phyloP scores from a whole-genome alignment of 148 eudicot genomes.

The Amaranthus palmeri region DNA sequence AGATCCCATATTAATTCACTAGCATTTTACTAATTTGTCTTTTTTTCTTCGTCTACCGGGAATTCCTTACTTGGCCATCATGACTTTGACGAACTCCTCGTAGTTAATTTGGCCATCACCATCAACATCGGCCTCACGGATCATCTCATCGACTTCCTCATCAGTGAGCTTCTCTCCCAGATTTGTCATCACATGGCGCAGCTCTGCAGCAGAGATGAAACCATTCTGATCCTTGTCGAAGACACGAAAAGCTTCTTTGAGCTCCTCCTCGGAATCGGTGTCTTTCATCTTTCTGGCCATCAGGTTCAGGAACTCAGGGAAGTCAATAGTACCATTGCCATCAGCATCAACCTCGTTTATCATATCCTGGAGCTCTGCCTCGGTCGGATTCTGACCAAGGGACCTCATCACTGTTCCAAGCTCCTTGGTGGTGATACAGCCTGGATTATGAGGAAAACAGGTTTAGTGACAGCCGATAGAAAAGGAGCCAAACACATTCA shows the following conservation, averaged over 20 bases:
- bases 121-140: slow-evolving; percentile 72
- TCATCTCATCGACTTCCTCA: slow-evolving; percentile 85
- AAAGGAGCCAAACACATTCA: background rate
- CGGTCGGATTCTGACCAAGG: slow-evolving; percentile 75
- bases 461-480: background rate
- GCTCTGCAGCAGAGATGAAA: slow-evolving; percentile 79
- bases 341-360: slow-evolving; percentile 71
- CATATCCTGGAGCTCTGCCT: slow-evolving; percentile 84
- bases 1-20: slow-evolving; percentile 25
- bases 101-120: slow-evolving; percentile 83
- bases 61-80: slow-evolving; percentile 57
- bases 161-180: slow-evolving; percentile 79
- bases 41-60: background rate
- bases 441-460: slow-evolving; percentile 24
- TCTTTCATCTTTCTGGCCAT: slow-evolving; percentile 87
- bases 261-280: slow-evolving; percentile 78
- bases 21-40: slow-evolving; percentile 21
- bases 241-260: slow-evolving; percentile 77
- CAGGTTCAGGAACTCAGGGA: slow-evolving; percentile 73
- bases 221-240: slow-evolving; percentile 85
- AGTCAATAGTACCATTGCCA: slow-evolving; percentile 70
- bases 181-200: slow-evolving; percentile 87
- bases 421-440: slow-evolving; percentile 85
- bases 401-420: slow-evolving; percentile 89
- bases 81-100: slow-evolving; percentile 73